Evolutionary conservation across 371 early-diverging fungal genomes (phyloP).

Genomic region (Mortierella sp.): DNA sequence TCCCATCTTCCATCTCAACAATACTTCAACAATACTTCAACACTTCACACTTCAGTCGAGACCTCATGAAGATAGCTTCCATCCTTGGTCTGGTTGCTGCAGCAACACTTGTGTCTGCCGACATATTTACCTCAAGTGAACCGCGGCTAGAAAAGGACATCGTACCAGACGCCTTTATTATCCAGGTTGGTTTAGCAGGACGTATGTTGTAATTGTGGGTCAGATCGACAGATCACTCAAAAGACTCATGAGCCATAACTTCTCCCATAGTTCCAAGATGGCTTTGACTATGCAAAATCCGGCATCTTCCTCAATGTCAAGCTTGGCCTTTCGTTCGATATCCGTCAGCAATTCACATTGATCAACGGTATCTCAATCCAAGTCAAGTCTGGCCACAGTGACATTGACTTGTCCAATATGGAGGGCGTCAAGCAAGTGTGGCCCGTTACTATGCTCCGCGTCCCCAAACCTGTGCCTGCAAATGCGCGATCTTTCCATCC

Average conservation of each 20-base stretch:
- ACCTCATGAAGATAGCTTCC: constrained; percentile 43
- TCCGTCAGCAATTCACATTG: constrained; percentile 43
- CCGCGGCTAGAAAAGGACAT: background rate
- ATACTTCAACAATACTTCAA: no score
- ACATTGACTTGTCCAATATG: constrained; percentile 24
- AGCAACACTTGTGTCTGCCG: constrained; percentile 47
- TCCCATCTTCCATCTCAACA: no score
- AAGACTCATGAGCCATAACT: no score
- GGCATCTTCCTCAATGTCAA: constrained; percentile 21
- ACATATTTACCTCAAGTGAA: constrained; percentile 19
- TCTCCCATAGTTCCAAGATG: no score
- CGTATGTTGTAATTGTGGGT: no score
- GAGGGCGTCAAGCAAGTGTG: constrained; percentile 55
- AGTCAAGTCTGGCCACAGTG: constrained; percentile 38
- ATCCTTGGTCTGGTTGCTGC: constrained; percentile 44
- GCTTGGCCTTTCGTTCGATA: constrained; percentile 39
- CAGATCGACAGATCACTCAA: no score
- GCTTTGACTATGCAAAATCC: constrained; percentile 1
- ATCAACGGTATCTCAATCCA: constrained; percentile 51
- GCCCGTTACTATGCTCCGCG: constrained; percentile 34
- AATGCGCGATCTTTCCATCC: no score
- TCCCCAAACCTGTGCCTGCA: constrained; percentile 39
- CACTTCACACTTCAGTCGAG: no score
- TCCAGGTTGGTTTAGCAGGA: no score
- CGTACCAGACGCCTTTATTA: no score